These are phyloP conservation scores for Thalia dealbata DNA, from an alignment of 176 grass and related monocot genomes.

Conservation along the genomic window DNA sequence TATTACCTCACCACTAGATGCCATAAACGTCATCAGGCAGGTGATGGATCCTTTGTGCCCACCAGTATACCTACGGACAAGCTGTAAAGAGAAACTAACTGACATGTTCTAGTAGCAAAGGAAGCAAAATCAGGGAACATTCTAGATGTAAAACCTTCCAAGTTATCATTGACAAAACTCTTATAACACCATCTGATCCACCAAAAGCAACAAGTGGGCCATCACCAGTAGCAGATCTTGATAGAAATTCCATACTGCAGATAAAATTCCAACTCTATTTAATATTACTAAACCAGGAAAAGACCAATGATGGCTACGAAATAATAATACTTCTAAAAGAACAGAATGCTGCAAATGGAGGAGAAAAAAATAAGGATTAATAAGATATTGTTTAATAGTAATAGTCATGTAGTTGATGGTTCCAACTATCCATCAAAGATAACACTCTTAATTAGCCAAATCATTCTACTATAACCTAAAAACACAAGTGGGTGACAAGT, in stretches of 20 bases:
- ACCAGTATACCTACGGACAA: conserved; percentile 97
- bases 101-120: conserved; percentile 21
- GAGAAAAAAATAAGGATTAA: not conserved
- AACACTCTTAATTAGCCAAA: too few species aligned
- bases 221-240: conserved; percentile 69
- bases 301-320: not conserved
- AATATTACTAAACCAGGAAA: not conserved
- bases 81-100: conserved; percentile 35
- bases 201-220: conserved; percentile 97
- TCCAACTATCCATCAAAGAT: not conserved
- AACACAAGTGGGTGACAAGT: not conserved
- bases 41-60: conserved; percentile 93
- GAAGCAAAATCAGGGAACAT: conserved; percentile 11
- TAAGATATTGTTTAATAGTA: not conserved
- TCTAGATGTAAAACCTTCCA: conserved; percentile 70
- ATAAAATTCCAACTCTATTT: not conserved
- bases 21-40: conserved; percentile 94
- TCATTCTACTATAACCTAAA: not conserved
- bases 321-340: not conserved
- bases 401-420: not conserved
- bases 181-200: conserved; percentile 90
- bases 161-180: conserved; percentile 98
- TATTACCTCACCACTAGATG: conserved; percentile 80
- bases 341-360: not conserved
- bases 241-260: conserved; percentile 93